Percentiles rank a stretch among this genome's conserved stretches.
phyloP scores from a whole-genome alignment of 495 filamentous ascomycete species.

The Lindgomyces ingoldianus region DNA sequence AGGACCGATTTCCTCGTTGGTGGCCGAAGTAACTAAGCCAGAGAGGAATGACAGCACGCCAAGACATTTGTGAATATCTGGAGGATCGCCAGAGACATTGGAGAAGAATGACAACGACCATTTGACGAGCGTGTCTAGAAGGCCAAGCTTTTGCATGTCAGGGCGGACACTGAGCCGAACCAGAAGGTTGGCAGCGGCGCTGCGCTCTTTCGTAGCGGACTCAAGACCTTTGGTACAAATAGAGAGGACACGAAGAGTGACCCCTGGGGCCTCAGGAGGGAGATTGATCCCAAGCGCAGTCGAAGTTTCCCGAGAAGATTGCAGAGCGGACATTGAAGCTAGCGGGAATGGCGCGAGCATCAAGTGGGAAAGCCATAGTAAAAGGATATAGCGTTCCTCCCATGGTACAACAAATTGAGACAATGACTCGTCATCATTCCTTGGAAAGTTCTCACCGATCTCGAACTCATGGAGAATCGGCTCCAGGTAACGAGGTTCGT shows the following conservation, averaged over 20 bases:
- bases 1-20: slow-evolving; percentile 54
- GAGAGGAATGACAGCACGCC: slow-evolving; percentile 78
- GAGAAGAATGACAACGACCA: slow-evolving; percentile 67
- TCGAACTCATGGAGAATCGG: slow-evolving; percentile 70
- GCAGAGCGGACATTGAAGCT: slow-evolving; percentile 71
- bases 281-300: slow-evolving; percentile 47
- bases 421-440: slow-evolving; percentile 1
- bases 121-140: slow-evolving; percentile 63
- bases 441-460: slow-evolving; percentile 19
- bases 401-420: slow-evolving; percentile 51
- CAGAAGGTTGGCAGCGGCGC: slow-evolving; percentile 79
- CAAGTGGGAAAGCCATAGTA: slow-evolving; percentile 92
- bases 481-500: slow-evolving; percentile 82
- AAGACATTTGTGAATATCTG: slow-evolving; percentile 61
- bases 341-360: slow-evolving; percentile 93
- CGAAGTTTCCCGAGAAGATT: slow-evolving; percentile 5
- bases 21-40: slow-evolving; percentile 63
- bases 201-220: slow-evolving; percentile 78
- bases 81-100: slow-evolving; percentile 37
- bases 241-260: slow-evolving; percentile 68
- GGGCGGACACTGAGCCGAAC: slow-evolving; percentile 76
- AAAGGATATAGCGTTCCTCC: slow-evolving; percentile 84
- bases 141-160: slow-evolving; percentile 80
- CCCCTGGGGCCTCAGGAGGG: slow-evolving; percentile 61
- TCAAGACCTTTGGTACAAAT: slow-evolving; percentile 71